These are phyloP conservation scores for Osmozyma mogii DNA, from an alignment of 805 yeast genomes.

Conservation along the genomic window DNA sequence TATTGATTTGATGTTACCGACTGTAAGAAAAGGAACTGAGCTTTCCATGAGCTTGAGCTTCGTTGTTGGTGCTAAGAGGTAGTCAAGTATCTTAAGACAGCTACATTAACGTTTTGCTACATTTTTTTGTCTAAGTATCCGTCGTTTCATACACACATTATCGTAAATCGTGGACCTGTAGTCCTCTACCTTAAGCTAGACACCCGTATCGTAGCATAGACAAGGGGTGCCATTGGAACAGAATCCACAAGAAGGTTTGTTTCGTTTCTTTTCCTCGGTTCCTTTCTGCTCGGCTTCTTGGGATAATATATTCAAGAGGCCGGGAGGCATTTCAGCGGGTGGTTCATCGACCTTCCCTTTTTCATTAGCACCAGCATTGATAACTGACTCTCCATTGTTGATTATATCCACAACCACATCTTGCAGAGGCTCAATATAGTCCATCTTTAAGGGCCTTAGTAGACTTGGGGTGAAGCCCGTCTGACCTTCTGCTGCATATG, in stretches of 20 bases:
- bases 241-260: slow-evolving; percentile 16
- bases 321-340: background rate
- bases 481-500: background rate
- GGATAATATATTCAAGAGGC: background rate
- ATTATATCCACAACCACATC: slow-evolving; percentile 11
- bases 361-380: slow-evolving; percentile 1
- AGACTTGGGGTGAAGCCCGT: slow-evolving; percentile 10
- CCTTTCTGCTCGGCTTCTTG: background rate
- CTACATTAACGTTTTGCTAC: too few species aligned
- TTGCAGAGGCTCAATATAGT: slow-evolving; percentile 10
- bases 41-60: too few species aligned
- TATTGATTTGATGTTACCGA: slow-evolving; percentile 1
- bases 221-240: slow-evolving; percentile 34
- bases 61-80: too few species aligned
- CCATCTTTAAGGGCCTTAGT: slow-evolving; percentile 12
- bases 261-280: slow-evolving; percentile 1
- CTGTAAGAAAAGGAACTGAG: too few species aligned
- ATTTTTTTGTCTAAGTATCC: too few species aligned
- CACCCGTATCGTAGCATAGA: slow-evolving; percentile 34
- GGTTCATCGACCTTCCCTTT: too few species aligned
- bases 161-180: too few species aligned
- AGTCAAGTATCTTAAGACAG: too few species aligned
- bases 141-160: too few species aligned
- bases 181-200: too few species aligned
- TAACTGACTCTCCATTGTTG: slow-evolving; percentile 9